Base-by-base conservation (phyloP, 75 land plant species). In the Picea sitchensis region DNA sequence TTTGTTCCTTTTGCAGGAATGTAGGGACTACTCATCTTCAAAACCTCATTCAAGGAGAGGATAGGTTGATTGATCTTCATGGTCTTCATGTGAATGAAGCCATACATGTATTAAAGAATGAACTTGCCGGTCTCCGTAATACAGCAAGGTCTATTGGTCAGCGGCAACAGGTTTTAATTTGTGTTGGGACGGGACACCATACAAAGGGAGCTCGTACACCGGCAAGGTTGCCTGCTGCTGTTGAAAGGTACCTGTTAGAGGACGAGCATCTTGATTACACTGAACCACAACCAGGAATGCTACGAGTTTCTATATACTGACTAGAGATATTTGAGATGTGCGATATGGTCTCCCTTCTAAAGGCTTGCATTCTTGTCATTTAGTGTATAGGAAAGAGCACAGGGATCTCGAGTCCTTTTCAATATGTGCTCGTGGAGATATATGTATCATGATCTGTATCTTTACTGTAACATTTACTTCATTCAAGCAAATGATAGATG, bases 101-200 rank as follows among this genome's bases (percentile, higher is more conserved):
- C n/a, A 87, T 96, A 44, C 93, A 90, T 36, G 80, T 88, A 30
- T 79, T 96, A 74, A 94, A 90, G 77, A 81, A 87, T 68, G 98
- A 94, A 81, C 87, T 96, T 78, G 81, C 81, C 38, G 77, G 73
- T 26, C 47, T 92, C 54, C 91, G 89, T 77, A 79, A 72, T 62
- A 80, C 84, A 13, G 92, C 90, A 15, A 82, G 98, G 78, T 79
- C 86, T 59, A 78, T 88, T 20, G 88, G 82, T 9, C 89, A 91
- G 87, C 90, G 96, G 58, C 82, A 89, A 71, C 90, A 87, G n/a
- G 92, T 92, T 12, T 88, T 87, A 61, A 87, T 96, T 30, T 93
- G 94, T 77, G 95, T 96, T 26, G 99, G 99, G 14, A 96, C 98
- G 38, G 97, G 99, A 1, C 96, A 94, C 83, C 98, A 94, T 78